Percentiles rank a stretch among this genome's conserved stretches.
phyloP scores from a whole-genome alignment of 306 rosid species.

The Sindora glabra region DNA sequence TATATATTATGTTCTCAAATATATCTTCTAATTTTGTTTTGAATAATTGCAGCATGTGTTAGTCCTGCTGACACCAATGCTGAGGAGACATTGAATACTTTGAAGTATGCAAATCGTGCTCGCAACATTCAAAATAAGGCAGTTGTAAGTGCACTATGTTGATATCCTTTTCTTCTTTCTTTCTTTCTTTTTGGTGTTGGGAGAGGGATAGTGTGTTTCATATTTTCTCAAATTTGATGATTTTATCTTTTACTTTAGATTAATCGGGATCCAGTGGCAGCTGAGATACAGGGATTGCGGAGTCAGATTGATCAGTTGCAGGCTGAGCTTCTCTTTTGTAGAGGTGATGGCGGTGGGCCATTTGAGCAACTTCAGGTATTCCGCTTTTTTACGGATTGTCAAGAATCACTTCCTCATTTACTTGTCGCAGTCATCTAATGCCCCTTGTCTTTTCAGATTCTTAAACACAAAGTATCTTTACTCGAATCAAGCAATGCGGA shows the following conservation, averaged over 20 bases:
- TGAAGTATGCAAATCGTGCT: conserved; percentile 98
- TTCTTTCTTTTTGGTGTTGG: background rate
- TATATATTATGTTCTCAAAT: background rate
- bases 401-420: background rate
- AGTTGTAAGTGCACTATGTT: conserved; percentile 48
- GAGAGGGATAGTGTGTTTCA: background rate
- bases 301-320: conserved; percentile 92
- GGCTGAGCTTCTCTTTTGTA: conserved; percentile 68
- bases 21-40: conserved; percentile 1
- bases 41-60: conserved; percentile 65
- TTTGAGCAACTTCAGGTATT: conserved; percentile 84
- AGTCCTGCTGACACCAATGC: conserved; percentile 99
- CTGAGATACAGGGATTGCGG: conserved; percentile 70
- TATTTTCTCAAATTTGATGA: conserved; percentile 6
- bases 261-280: conserved; percentile 85
- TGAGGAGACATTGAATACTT: conserved; percentile 88
- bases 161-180: background rate
- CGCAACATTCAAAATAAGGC: conserved; percentile 98
- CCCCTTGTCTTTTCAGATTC: conserved; percentile 40
- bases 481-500: conserved; percentile 86
- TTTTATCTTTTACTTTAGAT: conserved; percentile 32
- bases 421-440: conserved; percentile 6
- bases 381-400: background rate
- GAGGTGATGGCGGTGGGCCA: conserved; percentile 64
- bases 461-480: conserved; percentile 78